These are phyloP conservation scores for Kalmusia sp. DNA, from an alignment of 2,329 filamentous ascomycete species.

Conservation along the genomic window DNA sequence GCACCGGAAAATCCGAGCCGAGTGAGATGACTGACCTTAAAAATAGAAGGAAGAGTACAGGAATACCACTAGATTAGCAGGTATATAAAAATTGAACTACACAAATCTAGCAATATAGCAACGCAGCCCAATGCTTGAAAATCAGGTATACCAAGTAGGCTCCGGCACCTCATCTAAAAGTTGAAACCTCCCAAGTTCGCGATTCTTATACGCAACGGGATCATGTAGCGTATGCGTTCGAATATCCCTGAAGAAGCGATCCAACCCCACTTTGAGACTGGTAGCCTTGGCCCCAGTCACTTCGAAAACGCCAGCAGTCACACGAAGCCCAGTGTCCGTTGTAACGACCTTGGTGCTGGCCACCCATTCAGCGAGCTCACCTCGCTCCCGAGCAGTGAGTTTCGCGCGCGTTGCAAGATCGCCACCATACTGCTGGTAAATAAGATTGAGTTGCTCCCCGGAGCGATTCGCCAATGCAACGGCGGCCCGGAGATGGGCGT, in stretches of 20 bases:
- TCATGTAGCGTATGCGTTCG: slow-evolving; percentile 71
- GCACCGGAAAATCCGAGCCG: too few species aligned
- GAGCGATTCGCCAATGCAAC: slow-evolving; percentile 65
- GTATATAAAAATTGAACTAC: background rate
- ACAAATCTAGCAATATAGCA: background rate
- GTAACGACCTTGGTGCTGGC: slow-evolving; percentile 68
- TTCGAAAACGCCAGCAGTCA: slow-evolving; percentile 70
- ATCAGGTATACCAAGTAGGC: slow-evolving; percentile 69
- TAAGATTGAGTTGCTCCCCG: slow-evolving; percentile 55
- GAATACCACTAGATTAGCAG: too few species aligned
- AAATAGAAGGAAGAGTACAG: too few species aligned
- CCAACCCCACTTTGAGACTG: slow-evolving; percentile 64
- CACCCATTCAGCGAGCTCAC: slow-evolving; percentile 68
- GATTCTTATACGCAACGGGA: slow-evolving; percentile 71
- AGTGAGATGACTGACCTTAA: too few species aligned
- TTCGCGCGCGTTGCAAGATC: slow-evolving; percentile 45
- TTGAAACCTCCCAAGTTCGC: slow-evolving; percentile 65
- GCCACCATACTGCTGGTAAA: slow-evolving; percentile 54
- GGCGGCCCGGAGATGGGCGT: slow-evolving; percentile 67
- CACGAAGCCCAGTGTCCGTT: slow-evolving; percentile 65
- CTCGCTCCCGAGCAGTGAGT: slow-evolving; percentile 61
- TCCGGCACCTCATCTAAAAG: slow-evolving; percentile 64
- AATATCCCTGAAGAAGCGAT: slow-evolving; percentile 72
- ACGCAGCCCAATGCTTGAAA: background rate
- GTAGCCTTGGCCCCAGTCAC: slow-evolving; percentile 67